Percentiles rank a stretch among this genome's conserved stretches.
Conservation (phyloP, 1,284 basidiomycete species). For the Cryptococcus sp. region DNA sequence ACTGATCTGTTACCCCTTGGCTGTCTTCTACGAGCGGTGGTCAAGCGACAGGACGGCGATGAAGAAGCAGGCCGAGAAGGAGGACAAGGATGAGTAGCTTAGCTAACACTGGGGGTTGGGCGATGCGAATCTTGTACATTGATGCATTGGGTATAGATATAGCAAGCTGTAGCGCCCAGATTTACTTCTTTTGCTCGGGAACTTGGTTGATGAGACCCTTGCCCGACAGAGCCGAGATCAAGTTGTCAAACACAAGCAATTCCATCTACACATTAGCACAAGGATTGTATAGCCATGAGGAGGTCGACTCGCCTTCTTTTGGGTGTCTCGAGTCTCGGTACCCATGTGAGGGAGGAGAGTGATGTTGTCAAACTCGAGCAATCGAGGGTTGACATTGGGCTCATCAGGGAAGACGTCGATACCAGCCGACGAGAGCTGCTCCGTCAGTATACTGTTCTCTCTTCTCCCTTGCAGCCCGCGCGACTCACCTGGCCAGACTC, state of each 20-base stretch:
- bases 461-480: not conserved
- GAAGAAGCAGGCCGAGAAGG: slow-evolving; percentile 10
- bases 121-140: too few species aligned
- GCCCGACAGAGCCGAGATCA: slow-evolving; percentile 38
- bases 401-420: slow-evolving; percentile 88
- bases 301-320: slow-evolving; percentile 58
- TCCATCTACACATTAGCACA: slow-evolving; percentile 30
- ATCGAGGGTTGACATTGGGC: slow-evolving; percentile 71
- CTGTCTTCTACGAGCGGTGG: slow-evolving; percentile 31
- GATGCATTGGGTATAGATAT: not conserved
- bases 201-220: slow-evolving; percentile 44
- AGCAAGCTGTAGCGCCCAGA: too few species aligned
- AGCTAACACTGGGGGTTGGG: not conserved
- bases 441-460: slow-evolving; percentile 4
- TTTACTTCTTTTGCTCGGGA: slow-evolving; percentile 38
- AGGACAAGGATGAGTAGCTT: slow-evolving; percentile 6
- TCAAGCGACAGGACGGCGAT: slow-evolving; percentile 12
- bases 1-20: slow-evolving; percentile 23
- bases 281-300: not conserved
- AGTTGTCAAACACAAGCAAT: slow-evolving; percentile 39
- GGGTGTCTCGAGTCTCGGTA: slow-evolving; percentile 74
- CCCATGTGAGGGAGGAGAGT: slow-evolving; percentile 86
- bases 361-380: slow-evolving; percentile 72
- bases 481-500: slow-evolving; percentile 58
- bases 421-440: slow-evolving; percentile 70